Percentiles rank a stretch among this genome's conserved stretches.
These are phyloP conservation scores for Yamadazyma sp. DNA, from an alignment of 805 yeast species.

Conservation along the genomic window DNA sequence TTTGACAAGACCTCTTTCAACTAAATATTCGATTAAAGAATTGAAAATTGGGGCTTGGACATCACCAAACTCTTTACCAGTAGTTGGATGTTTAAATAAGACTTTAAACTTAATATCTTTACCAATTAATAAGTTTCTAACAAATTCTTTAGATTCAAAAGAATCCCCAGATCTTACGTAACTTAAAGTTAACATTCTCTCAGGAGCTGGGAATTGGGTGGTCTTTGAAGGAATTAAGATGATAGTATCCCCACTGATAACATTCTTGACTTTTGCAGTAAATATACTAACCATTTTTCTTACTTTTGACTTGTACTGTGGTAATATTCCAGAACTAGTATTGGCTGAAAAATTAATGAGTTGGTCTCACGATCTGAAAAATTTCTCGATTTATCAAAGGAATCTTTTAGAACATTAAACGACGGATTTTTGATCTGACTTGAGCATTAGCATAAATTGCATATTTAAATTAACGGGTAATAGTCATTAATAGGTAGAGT, in stretches of 20 bases:
- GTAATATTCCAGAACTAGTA: too few relatives aligned
- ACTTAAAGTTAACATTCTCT: slow-evolving; percentile 62
- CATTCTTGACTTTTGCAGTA: slow-evolving; percentile 65
- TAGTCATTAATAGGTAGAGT: too few relatives aligned
- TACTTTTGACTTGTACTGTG: too few relatives aligned
- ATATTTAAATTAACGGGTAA: too few relatives aligned
- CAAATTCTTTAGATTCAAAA: slow-evolving; percentile 57
- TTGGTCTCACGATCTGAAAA: too few relatives aligned
- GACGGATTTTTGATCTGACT: too few relatives aligned
- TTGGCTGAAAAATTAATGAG: too few relatives aligned
- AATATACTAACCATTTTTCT: slow-evolving; percentile 10
- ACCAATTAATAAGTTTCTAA: slow-evolving; percentile 62
- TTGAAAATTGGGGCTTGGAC: slow-evolving; percentile 58
- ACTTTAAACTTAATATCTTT: slow-evolving; percentile 60
- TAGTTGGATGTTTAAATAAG: slow-evolving; percentile 45
- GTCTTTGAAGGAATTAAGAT: slow-evolving; percentile 52
- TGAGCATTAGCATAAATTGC: too few relatives aligned
- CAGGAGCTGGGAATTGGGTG: slow-evolving; percentile 45
- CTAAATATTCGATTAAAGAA: slow-evolving; percentile 54
- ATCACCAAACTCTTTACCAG: slow-evolving; percentile 71
- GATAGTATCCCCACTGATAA: slow-evolving; percentile 68
- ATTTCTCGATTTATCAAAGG: not conserved
- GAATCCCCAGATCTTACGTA: slow-evolving; percentile 60
- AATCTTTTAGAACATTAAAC: not conserved
- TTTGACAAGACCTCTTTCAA: slow-evolving; percentile 60